Evolutionary conservation across 2,329 filamentous ascomycete species (phyloP), one percentile per base, ranked within the genome.

Genomic region (Microthyrium microscopicum): DNA sequence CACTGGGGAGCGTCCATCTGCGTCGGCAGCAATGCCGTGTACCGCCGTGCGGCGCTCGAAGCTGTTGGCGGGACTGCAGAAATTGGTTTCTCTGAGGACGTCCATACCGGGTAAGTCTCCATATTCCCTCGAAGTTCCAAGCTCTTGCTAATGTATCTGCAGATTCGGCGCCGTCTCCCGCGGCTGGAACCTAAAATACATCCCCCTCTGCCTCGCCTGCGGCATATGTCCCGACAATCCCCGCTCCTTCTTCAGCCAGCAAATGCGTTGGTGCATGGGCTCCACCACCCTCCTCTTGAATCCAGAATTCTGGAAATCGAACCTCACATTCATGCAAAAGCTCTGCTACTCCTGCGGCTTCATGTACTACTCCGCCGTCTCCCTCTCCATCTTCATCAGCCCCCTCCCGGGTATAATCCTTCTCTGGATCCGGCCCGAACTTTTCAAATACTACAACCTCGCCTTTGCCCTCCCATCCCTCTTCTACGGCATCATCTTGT

Each of bases 401-500:
- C 53, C 55, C 5, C 44, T 58, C 29, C 54, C 56, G 5, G 56
- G 55, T 11, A 56, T 54, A 5, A 43, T 58, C 1, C 50, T 60
- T n/a, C 46, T 60, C 9, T 52, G 53, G 43, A 41, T 52, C 30
- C 51, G 55, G 2, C 56, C 56, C 1, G 44, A 57, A 20, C 56
- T 50, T 46, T 56, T 60, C 43, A 53, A 54, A 40, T 60, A 55
- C 43, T 59, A 57, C 47, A 59, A 58, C 44, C 46, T 60, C n/a
- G 54, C 56, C 4, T 59, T 59, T 36, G 56, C 56, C 13, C 44
- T 58, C 5, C 56, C 56, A 1, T 56, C 50, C 3, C 49, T 60
- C 31, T 29, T 58, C 13, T 57, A 57, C 41, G 53, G 52, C 15
- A 42, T 56, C 12, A 37, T 58, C 11, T 42, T 55, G n/a, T 53